phyloP scores from a whole-genome alignment of 1,284 basidiomycete species.

The Trichosporon sp. region DNA sequence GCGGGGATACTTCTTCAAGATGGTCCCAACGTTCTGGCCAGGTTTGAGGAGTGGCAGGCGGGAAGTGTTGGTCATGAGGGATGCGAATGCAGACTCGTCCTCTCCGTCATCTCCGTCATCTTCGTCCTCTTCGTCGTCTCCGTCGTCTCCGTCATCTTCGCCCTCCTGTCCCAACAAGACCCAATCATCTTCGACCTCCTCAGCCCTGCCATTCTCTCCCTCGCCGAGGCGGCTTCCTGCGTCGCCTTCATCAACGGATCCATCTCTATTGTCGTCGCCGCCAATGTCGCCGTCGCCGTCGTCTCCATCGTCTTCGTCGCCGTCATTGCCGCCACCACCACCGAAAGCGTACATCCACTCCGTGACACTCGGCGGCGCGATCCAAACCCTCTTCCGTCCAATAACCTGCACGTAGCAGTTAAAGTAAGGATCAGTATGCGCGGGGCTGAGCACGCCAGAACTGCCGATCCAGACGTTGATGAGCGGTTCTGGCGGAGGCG shows the following conservation, averaged over 20 bases:
- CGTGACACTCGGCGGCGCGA: slow-evolving; percentile 64
- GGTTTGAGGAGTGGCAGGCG: slow-evolving; percentile 39
- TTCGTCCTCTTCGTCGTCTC: background rate
- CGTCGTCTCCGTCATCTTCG: background rate
- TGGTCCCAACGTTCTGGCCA: background rate
- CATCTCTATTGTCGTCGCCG: too few species aligned
- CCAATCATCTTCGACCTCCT: background rate
- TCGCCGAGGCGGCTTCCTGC: too few species aligned
- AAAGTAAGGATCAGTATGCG: slow-evolving; percentile 93
- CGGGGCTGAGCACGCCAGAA: slow-evolving; percentile 65
- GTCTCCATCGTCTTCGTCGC: too few species aligned
- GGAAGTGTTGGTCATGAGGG: slow-evolving; percentile 50
- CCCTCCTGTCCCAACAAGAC: background rate
- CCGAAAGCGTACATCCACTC: slow-evolving; percentile 55
- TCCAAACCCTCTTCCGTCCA: slow-evolving; percentile 85
- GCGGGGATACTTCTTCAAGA: slow-evolving; percentile 29
- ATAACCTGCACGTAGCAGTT: slow-evolving; percentile 89
- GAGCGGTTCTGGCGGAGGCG: slow-evolving; percentile 58
- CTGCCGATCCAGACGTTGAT: slow-evolving; percentile 82
- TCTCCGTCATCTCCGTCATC: background rate
- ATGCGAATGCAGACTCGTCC: background rate
- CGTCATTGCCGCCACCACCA: background rate
- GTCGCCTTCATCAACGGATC: too few species aligned
- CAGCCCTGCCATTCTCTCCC: background rate
- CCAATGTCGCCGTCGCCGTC: too few species aligned